These are phyloP conservation scores for Iberis pinnata DNA, from an alignment of 345 rosid genomes.

Conservation along the genomic window DNA sequence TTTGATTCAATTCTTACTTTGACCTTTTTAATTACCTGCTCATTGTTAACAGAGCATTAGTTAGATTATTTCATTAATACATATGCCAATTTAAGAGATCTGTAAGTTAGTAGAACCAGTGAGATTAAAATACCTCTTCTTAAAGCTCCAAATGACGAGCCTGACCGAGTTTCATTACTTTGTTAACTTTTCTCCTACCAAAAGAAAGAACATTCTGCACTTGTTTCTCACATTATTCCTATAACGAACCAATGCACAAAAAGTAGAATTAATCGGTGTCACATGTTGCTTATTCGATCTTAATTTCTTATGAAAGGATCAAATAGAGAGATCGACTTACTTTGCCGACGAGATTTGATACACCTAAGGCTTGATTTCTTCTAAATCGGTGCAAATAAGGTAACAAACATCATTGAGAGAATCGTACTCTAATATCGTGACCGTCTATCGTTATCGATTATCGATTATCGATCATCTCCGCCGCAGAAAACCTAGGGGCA, in stretches of 20 bases:
- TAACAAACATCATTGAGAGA: too few species aligned
- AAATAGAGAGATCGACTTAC: too few species aligned
- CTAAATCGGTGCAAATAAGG: constrained; percentile 46
- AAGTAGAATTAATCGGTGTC: too few species aligned
- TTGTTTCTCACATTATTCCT: constrained; percentile 94
- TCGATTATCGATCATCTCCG: too few species aligned
- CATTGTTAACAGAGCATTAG: constrained; percentile 3
- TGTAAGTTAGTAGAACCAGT: too few species aligned
- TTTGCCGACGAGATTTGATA: constrained; percentile 58
- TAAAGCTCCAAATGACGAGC: constrained; percentile 71
- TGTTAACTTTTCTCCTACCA: constrained; percentile 36
- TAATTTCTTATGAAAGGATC: too few species aligned
- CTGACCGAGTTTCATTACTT: constrained; percentile 66
- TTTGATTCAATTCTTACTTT: constrained; percentile 37
- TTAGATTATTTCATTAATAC: too few species aligned
- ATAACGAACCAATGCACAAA: neutral
- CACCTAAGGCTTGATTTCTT: constrained; percentile 47
- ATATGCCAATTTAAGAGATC: too few species aligned
- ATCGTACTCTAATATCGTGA: too few species aligned
- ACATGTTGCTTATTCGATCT: too few species aligned
- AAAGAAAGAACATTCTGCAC: constrained; percentile 50
- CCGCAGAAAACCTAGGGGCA: too few species aligned
- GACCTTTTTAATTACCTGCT: constrained; percentile 47
- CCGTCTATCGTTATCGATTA: too few species aligned
- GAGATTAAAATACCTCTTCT: constrained; percentile 67